Conservation (phyloP, 148 eudicot genomes). For the Vaccinium macrocarpon region DNA sequence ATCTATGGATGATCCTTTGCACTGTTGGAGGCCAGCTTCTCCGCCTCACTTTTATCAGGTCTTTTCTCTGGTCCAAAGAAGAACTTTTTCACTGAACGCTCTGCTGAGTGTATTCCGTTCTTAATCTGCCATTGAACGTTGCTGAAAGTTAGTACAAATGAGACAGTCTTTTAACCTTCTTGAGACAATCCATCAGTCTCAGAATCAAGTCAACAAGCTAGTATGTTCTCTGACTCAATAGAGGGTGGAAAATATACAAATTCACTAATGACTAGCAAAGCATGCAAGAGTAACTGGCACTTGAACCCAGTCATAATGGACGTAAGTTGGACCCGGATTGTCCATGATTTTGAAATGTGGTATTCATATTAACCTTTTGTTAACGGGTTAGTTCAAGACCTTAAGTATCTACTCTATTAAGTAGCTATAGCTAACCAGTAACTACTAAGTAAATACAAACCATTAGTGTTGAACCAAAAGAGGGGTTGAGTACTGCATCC, state of each 20-base stretch:
- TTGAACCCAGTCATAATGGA: not conserved
- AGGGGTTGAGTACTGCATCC: not conserved
- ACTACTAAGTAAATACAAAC: not conserved
- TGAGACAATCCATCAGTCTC: not conserved
- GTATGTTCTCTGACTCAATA: not conserved
- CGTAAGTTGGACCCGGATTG: not conserved
- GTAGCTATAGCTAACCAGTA: not conserved
- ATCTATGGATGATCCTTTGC: slow-evolving; percentile 40
- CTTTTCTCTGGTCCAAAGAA: slow-evolving; percentile 51
- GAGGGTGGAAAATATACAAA: not conserved
- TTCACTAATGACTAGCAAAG: not conserved
- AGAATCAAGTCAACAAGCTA: not conserved
- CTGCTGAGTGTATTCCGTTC: slow-evolving; percentile 53
- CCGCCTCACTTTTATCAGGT: slow-evolving; percentile 24
- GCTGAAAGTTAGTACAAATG: not conserved
- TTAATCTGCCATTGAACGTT: slow-evolving; percentile 50
- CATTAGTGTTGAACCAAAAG: not conserved
- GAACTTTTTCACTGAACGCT: slow-evolving; percentile 60
- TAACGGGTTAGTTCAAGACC: not conserved
- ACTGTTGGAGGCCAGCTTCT: slow-evolving; percentile 27
- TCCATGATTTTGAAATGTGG: not conserved
- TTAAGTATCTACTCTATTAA: not conserved
- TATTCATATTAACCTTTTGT: not conserved
- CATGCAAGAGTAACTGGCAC: not conserved
- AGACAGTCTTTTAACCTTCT: not conserved